Evolutionary conservation across 257 asterid species (phyloP).

Genomic region (Petrea volubilis): DNA sequence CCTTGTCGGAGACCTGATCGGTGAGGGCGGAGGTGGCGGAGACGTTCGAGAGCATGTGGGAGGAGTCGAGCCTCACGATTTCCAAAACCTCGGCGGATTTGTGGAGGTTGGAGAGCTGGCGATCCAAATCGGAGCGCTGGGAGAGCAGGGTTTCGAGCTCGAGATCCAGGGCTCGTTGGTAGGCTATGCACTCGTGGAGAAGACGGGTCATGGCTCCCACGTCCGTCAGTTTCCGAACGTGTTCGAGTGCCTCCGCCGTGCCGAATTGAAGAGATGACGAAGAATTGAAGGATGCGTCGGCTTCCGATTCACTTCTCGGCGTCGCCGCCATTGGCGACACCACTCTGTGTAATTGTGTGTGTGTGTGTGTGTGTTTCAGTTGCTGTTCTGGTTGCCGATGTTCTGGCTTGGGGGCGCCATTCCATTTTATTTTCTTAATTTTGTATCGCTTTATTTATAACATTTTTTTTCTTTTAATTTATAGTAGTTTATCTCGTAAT

Average conservation of each 20-base stretch:
- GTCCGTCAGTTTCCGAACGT: constrained; percentile 71
- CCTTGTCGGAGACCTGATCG: constrained; percentile 80
- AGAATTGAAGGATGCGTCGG: constrained; percentile 21
- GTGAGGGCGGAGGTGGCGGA: constrained; percentile 78
- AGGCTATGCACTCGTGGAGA: constrained; percentile 92
- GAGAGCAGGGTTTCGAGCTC: constrained; percentile 75
- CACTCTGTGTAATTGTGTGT: no score
- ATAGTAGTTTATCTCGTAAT: no score
- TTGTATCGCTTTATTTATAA: no score
- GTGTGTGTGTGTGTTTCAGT: no score
- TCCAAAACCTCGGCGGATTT: constrained; percentile 69
- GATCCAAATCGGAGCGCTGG: constrained; percentile 76
- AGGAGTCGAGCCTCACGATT: constrained; percentile 71
- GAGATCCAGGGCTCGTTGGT: constrained; percentile 78
- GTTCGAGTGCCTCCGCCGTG: constrained; percentile 59
- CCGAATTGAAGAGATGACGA: constrained; percentile 53
- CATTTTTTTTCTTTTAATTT: no score
- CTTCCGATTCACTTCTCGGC: constrained; percentile 34
- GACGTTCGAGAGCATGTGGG: constrained; percentile 70
- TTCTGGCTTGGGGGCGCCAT: no score
- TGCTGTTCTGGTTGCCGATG: no score
- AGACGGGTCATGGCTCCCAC: constrained; percentile 90
- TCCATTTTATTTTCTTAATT: no score
- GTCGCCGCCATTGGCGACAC: constrained; percentile 32
- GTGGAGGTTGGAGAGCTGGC: constrained; percentile 70